Conservation (phyloP, 2,329 filamentous ascomycete genomes). For the Paraphaeosphaeria minitans region DNA sequence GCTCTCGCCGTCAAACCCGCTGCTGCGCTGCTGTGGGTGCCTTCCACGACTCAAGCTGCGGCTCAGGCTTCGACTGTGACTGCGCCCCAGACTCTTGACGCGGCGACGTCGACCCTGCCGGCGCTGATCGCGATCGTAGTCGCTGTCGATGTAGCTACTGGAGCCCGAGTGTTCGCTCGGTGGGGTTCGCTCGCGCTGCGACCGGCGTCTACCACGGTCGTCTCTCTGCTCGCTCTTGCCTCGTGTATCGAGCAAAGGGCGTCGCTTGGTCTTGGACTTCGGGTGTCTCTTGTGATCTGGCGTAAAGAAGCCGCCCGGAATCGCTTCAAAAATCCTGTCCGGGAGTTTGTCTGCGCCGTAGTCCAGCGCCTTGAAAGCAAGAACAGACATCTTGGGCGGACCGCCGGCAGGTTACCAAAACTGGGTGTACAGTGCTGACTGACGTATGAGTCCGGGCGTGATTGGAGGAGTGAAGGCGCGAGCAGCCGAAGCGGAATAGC, state of each 20-base stretch:
- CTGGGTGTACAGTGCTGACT: conserved; percentile 27
- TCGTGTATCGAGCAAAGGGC: conserved; percentile 22
- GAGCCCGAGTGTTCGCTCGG: conserved; percentile 36
- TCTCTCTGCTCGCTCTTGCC: conserved; percentile 26
- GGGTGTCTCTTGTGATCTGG: conserved; percentile 34
- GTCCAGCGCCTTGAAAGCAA: conserved; percentile 46
- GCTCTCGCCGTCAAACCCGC: conserved; percentile 32
- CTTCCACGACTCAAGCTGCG: conserved; percentile 38
- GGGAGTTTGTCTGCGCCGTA: conserved; percentile 47
- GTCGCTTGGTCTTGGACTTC: conserved; percentile 25
- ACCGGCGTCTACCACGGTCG: conserved; percentile 17
- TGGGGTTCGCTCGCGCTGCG: conserved; percentile 34
- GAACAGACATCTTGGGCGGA: conserved; percentile 35
- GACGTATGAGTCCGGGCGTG: conserved; percentile 41
- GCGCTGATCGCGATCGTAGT: conserved; percentile 36
- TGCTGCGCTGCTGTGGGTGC: conserved; percentile 27
- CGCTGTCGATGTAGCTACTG: conserved; percentile 37
- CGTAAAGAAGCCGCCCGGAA: conserved; percentile 47
- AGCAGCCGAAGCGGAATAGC: conserved; percentile 30
- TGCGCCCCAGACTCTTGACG: conserved; percentile 33
- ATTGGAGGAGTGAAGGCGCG: conserved; percentile 36
- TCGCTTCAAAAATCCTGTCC: conserved; percentile 45
- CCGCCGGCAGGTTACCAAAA: conserved; percentile 27
- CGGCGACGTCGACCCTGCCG: conserved; percentile 30
- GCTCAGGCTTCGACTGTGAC: conserved; percentile 24